Conservation (phyloP, 2,329 filamentous ascomycete species). For the Rutstroemia sp. region DNA sequence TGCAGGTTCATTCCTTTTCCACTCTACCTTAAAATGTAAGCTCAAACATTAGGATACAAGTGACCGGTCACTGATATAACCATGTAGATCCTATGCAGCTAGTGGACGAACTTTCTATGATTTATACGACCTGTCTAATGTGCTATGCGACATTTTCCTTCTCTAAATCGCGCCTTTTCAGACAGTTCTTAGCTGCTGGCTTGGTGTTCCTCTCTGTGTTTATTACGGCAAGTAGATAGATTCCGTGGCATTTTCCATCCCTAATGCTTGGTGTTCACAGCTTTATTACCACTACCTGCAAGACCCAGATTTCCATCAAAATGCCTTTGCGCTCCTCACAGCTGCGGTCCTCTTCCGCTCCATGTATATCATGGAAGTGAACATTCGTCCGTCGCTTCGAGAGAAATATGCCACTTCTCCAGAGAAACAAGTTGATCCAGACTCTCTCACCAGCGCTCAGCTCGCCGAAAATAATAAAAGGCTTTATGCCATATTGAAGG, state of each 20-base stretch:
- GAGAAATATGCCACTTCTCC: slow-evolving; percentile 34
- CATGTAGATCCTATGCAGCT: slow-evolving; percentile 59
- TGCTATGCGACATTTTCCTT: slow-evolving; percentile 62
- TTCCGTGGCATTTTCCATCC: background rate
- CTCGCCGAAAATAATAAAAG: slow-evolving; percentile 44
- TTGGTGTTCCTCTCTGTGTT: slow-evolving; percentile 46
- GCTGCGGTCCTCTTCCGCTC: slow-evolving; percentile 48
- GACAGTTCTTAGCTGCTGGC: slow-evolving; percentile 41
- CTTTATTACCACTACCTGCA: slow-evolving; percentile 68
- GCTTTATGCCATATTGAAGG: slow-evolving; percentile 49
- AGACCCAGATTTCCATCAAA: slow-evolving; percentile 66
- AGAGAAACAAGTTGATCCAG: slow-evolving; percentile 24
- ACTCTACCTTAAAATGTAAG: slow-evolving; percentile 35
- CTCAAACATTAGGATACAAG: background rate
- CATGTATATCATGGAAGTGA: slow-evolving; percentile 63
- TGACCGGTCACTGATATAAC: background rate
- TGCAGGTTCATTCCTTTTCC: slow-evolving; percentile 30
- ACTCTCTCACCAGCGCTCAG: slow-evolving; percentile 53
- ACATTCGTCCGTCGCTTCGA: slow-evolving; percentile 47
- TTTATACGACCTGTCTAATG: slow-evolving; percentile 65
- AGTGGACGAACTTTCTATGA: slow-evolving; percentile 65
- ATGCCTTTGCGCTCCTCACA: slow-evolving; percentile 57
- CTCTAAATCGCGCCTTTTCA: slow-evolving; percentile 39
- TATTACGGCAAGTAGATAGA: slow-evolving; percentile 40
- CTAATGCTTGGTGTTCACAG: slow-evolving; percentile 4